Percentiles rank a stretch among this genome's conserved stretches.
These are phyloP conservation scores for Lathyrus sativus DNA, from an alignment of 306 rosid genomes.

Conservation along the genomic window DNA sequence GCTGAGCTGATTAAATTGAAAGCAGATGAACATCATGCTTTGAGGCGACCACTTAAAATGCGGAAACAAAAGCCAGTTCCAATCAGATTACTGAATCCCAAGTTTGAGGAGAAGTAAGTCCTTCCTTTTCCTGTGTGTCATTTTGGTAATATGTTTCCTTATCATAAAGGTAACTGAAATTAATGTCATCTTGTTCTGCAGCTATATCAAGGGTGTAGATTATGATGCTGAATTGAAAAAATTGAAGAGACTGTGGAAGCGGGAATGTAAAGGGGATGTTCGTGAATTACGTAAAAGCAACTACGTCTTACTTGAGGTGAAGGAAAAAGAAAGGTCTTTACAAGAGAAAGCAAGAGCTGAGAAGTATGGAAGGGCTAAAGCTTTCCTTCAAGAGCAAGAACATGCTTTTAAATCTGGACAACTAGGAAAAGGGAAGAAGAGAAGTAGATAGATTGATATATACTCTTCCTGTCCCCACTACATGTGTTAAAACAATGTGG, in stretches of 20 bases:
- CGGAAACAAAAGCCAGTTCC: constrained; percentile 88
- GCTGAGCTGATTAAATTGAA: constrained; percentile 59
- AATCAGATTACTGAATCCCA: constrained; percentile 75
- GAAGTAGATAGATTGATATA: constrained; percentile 51
- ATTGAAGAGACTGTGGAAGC: constrained; percentile 60
- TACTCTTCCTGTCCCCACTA: background rate
- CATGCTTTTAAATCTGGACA: constrained; percentile 88
- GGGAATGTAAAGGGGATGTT: constrained; percentile 78
- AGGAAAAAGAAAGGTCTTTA: constrained; percentile 60
- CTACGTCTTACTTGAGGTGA: constrained; percentile 69
- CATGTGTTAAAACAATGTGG: background rate
- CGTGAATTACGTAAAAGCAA: constrained; percentile 91
- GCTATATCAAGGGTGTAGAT: constrained; percentile 87
- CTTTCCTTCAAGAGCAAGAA: constrained; percentile 90
- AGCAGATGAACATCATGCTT: constrained; percentile 51
- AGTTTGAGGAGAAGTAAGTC: constrained; percentile 81
- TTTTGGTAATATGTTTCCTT: constrained; percentile 14
- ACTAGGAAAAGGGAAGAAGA: constrained; percentile 84
- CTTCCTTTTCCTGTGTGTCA: background rate
- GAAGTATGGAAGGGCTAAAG: constrained; percentile 62
- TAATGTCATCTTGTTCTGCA: constrained; percentile 47
- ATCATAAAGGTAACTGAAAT: constrained; percentile 1
- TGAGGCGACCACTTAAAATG: constrained; percentile 80
- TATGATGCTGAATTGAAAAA: constrained; percentile 72
- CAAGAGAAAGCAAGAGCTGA: constrained; percentile 71